Evolutionary conservation across 75 land plant species (phyloP).

Genomic region (Cupressus sempervirens): DNA sequence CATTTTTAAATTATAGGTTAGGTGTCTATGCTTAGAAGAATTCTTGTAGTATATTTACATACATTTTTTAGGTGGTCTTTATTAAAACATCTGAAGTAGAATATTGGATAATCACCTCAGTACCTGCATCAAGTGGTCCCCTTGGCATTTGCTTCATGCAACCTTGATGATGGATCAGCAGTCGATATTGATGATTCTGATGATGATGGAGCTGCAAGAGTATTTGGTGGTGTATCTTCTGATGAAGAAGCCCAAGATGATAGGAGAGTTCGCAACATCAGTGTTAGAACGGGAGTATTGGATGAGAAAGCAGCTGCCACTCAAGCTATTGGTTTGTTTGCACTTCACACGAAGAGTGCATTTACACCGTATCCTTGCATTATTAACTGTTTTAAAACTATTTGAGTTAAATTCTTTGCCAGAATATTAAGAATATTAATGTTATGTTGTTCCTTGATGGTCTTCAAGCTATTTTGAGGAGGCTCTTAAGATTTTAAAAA

Average conservation of each 20-base stretch:
- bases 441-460: conserved; percentile 7
- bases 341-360: conserved; percentile 75
- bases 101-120: conserved; percentile 24
- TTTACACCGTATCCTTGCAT: conserved; percentile 85
- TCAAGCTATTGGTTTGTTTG: conserved; percentile 92
- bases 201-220: conserved; percentile 52
- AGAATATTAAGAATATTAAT: neutral
- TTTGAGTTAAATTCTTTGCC: neutral
- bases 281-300: conserved; percentile 95
- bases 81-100: neutral
- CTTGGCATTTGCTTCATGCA: conserved; percentile 84
- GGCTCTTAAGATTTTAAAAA: conserved; percentile 63
- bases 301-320: conserved; percentile 99
- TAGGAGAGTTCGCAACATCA: conserved; percentile 86
- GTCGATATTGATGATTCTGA: conserved; percentile 87
- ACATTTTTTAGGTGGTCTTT: neutral
- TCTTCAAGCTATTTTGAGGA: conserved; percentile 74
- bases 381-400: neutral
- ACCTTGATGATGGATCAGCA: conserved; percentile 99
- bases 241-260: conserved; percentile 93
- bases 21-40: neutral
- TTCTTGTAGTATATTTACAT: neutral
- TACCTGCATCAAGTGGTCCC: conserved; percentile 89
- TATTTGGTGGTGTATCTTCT: conserved; percentile 82
- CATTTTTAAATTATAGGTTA: neutral